A percentile compares a stretch with the other conserved stretches of the same genome.
Evolutionary conservation across 2,329 filamentous ascomycete genomes (phyloP).

Genomic region (Trichoderma sp.): DNA sequence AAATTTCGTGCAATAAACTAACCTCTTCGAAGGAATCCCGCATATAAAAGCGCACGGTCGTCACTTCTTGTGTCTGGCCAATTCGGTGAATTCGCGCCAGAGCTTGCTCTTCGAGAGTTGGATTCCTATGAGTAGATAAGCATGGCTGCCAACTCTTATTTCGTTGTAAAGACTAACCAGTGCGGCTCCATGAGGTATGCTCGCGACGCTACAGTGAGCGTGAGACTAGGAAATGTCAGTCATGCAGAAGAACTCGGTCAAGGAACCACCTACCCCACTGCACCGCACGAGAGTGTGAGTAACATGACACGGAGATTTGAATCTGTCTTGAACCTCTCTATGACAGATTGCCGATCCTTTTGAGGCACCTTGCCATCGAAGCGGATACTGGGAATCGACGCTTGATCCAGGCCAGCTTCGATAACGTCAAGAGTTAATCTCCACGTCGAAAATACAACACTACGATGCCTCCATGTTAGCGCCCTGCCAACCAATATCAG

Average conservation of each 20-base stretch:
- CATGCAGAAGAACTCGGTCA: not conserved
- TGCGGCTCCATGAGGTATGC: not conserved
- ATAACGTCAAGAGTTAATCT: not conserved
- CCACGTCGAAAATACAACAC: not conserved
- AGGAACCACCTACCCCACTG: not conserved
- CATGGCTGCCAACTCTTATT: not conserved
- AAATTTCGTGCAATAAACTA: not conserved
- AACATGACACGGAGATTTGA: not conserved
- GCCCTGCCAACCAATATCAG: fast-evolving
- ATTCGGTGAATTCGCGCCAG: not conserved
- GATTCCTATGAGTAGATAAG: not conserved
- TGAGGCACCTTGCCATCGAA: not conserved
- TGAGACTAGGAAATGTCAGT: not conserved
- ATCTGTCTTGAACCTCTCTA: not conserved
- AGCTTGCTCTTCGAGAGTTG: not conserved
- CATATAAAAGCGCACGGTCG: not conserved
- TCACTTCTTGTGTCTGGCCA: not conserved
- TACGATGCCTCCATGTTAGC: not conserved
- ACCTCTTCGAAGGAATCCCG: not conserved
- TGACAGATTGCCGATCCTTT: not conserved
- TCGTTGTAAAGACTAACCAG: not conserved
- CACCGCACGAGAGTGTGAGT: not conserved
- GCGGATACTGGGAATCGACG: not conserved
- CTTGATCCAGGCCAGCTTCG: not conserved
- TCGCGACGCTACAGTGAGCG: not conserved